Evolutionary conservation across 257 asterid genomes (phyloP).

Genomic region (Capsicum baccatum): DNA sequence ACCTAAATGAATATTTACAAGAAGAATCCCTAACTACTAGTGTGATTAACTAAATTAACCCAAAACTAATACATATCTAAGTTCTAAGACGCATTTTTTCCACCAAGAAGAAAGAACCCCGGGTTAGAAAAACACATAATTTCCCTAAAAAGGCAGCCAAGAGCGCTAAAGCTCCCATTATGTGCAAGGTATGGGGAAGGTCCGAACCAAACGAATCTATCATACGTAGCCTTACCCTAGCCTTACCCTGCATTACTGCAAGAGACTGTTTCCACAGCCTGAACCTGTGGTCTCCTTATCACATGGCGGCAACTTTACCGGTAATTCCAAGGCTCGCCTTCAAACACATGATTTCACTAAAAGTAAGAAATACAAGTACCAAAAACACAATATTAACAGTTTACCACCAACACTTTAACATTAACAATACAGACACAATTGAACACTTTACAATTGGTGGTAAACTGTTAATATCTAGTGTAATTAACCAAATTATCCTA

Average conservation of each 20-base stretch:
- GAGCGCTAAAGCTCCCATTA: too few species aligned
- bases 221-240: too few species aligned
- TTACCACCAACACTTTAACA: constrained; percentile 35
- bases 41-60: constrained; percentile 11
- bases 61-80: not conserved
- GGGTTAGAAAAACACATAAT: not conserved
- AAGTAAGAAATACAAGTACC: too few species aligned
- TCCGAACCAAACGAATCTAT: too few species aligned
- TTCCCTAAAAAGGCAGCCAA: not conserved
- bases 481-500: constrained; percentile 1
- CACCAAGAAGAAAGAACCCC: constrained; percentile 17
- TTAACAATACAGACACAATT: not conserved
- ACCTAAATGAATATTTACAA: constrained; percentile 17
- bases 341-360: too few species aligned
- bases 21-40: not conserved
- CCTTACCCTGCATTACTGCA: too few species aligned
- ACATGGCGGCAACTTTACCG: too few species aligned
- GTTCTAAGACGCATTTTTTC: not conserved
- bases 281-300: too few species aligned
- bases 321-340: too few species aligned
- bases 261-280: too few species aligned
- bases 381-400: too few species aligned
- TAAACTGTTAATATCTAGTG: not conserved
- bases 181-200: too few species aligned
- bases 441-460: not conserved